Evolutionary conservation across 805 yeast species (phyloP), one percentile per base, ranked within the genome.

Genomic region (Ogataea glucozyma): DNA sequence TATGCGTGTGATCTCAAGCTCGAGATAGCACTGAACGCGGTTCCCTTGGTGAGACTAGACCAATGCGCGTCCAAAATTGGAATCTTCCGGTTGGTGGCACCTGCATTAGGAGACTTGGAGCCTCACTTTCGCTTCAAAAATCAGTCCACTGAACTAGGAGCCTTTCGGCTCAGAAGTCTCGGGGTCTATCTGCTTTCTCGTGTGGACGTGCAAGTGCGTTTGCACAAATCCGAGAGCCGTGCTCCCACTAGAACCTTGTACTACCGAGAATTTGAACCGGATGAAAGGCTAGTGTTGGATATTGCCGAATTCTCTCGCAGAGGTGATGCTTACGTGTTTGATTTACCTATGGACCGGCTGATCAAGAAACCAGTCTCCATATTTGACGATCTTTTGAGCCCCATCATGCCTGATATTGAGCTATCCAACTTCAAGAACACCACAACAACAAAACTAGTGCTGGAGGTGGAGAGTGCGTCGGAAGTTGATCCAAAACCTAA

Each of bases 141-240:
- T 1, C n/a, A 31, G 11, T 46, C 53, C 8, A 49, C 56, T 3
- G 50, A 48, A 2, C 40, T 45, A 21, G 56, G 56, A n/a, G 14
- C 31, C n/a, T 52, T 52, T 29, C 33, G 31, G 26, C 29, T 52
- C 20, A 16, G 23, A 7, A 31, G 39, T 13, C 17, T 48, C 6
- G 26, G 18, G 2, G 32, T 46, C 2, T 14, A 8, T 12, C 17
- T 44, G 14, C 16, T 41, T 8, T 49, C 56, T 4, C 19, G 35
- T 10, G 43, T 47, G 26, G 23, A 33, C 12, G 19, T 48, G 22
- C 45, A 14, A 10, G 40, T 49, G 13, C 39, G 29, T 13, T 13
- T 26, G 14, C 24, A 19, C 17, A 16, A 4, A 1, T 46, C 38
- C 4, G 21, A 13, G 26, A 46, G 43, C 31, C n/a, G 23, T 8